Evolutionary conservation across 192 early-diverging fungal species (phyloP).

Genomic region (Spizellomyces sp.): DNA sequence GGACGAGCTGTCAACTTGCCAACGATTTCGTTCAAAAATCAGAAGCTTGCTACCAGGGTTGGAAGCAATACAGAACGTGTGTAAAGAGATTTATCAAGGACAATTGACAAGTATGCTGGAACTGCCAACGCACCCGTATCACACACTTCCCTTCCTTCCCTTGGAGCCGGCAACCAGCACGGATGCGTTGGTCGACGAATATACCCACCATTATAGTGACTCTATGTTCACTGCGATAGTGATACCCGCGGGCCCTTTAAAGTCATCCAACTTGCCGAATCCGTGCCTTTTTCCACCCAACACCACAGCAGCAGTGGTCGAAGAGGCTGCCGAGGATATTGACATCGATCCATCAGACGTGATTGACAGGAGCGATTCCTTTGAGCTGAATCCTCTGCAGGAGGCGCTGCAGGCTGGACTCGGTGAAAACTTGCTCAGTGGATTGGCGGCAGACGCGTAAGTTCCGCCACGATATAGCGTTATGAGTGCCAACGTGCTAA

Average conservation of each 20-base stretch:
- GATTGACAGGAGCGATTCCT: neutral
- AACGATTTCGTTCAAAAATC: too few species aligned
- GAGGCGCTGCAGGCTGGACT: slow-evolving; percentile 2
- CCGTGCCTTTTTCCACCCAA: neutral
- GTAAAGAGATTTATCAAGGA: too few species aligned
- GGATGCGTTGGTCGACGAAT: slow-evolving; percentile 5
- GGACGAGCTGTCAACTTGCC: too few species aligned
- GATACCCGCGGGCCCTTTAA: neutral
- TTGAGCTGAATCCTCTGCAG: slow-evolving; percentile 27
- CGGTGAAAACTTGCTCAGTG: slow-evolving; percentile 22
- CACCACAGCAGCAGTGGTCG: neutral
- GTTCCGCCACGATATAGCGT: neutral
- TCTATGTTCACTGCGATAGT: slow-evolving; percentile 6
- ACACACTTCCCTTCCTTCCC: neutral
- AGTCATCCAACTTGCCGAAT: neutral
- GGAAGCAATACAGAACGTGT: too few species aligned
- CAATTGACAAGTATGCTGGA: neutral
- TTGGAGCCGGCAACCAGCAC: neutral
- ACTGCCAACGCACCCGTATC: neutral
- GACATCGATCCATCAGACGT: slow-evolving; percentile 6
- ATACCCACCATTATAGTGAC: slow-evolving; percentile 9
- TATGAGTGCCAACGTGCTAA: too few species aligned
- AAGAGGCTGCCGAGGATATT: neutral
- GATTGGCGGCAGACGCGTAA: slow-evolving; percentile 8
- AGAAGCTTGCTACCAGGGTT: too few species aligned